Conservation (phyloP, 768 basidiomycete species). For the Aureoboletus auriporus region DNA sequence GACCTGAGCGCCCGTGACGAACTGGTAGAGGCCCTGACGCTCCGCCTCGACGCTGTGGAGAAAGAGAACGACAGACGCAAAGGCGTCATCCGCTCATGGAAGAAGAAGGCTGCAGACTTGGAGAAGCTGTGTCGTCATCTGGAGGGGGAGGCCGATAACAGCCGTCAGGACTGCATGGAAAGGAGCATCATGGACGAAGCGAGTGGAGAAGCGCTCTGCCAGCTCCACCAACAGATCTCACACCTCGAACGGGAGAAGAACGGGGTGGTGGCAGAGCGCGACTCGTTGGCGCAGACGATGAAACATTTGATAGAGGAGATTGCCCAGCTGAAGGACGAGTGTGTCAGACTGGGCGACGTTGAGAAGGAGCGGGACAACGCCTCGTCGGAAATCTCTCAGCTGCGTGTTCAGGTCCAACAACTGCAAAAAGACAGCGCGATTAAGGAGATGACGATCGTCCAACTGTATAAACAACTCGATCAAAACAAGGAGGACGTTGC, state of each 20-base stretch:
- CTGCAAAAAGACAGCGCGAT: slow-evolving; percentile 80
- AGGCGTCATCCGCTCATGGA: slow-evolving; percentile 54
- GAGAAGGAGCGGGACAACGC: slow-evolving; percentile 38
- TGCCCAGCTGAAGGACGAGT: slow-evolving; percentile 44
- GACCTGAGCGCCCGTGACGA: slow-evolving; percentile 74
- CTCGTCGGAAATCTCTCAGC: slow-evolving; percentile 53
- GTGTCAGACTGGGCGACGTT: slow-evolving; percentile 51
- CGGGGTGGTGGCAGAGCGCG: slow-evolving; percentile 46
- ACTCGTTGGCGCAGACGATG: slow-evolving; percentile 24
- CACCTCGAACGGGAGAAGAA: slow-evolving; percentile 66
- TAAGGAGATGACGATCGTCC: slow-evolving; percentile 76
- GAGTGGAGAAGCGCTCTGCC: slow-evolving; percentile 72
- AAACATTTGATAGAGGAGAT: slow-evolving; percentile 58
- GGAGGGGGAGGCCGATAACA: slow-evolving; percentile 86
- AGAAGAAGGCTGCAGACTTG: slow-evolving; percentile 73
- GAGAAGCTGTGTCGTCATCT: slow-evolving; percentile 61
- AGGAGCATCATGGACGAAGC: slow-evolving; percentile 82
- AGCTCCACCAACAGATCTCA: slow-evolving; percentile 76
- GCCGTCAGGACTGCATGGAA: slow-evolving; percentile 76
- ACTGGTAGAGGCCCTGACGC: slow-evolving; percentile 55
- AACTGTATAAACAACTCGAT: slow-evolving; percentile 61
- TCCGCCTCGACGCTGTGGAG: slow-evolving; percentile 52
- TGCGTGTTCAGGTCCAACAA: slow-evolving; percentile 60
- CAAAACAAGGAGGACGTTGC: slow-evolving; percentile 73
- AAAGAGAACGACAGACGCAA: slow-evolving; percentile 62